phyloP scores from a whole-genome alignment of 805 yeast species.

The Teunomyces lycoperdinae region DNA sequence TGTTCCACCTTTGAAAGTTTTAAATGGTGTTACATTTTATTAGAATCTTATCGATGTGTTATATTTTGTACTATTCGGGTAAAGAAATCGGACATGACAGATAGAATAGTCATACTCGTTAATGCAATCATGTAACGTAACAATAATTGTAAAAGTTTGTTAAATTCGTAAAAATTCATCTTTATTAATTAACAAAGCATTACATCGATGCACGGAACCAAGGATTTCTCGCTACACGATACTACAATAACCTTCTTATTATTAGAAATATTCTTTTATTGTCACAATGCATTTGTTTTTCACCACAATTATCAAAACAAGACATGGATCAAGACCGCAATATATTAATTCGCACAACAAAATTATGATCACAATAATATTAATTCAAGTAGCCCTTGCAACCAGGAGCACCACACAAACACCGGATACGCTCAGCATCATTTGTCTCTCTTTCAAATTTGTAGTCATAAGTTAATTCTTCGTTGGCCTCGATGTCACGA shows the following conservation, averaged over 20 bases:
- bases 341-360: not conserved
- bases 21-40: not conserved
- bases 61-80: not conserved
- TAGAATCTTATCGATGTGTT: not conserved
- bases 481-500: conserved; percentile 82
- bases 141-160: not conserved
- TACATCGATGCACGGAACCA: not conserved
- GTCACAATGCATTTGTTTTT: not conserved
- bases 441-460: conserved; percentile 90
- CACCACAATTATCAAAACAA: not conserved
- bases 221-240: not conserved
- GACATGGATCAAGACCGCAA: not conserved
- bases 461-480: conserved; percentile 93
- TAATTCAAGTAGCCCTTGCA: conserved; percentile 90
- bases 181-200: not conserved
- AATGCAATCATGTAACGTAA: not conserved
- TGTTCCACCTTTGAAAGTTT: not conserved
- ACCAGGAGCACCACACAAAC: conserved; percentile 92
- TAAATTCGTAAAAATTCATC: not conserved
- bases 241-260: not conserved
- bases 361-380: not conserved
- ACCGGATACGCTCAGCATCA: conserved; percentile 82
- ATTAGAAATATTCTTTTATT: not conserved
- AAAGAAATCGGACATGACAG: not conserved
- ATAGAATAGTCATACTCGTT: not conserved